Evolutionary conservation across 164 flowering plant species (phyloP).

Genomic region (Magnolia changhungtana): DNA sequence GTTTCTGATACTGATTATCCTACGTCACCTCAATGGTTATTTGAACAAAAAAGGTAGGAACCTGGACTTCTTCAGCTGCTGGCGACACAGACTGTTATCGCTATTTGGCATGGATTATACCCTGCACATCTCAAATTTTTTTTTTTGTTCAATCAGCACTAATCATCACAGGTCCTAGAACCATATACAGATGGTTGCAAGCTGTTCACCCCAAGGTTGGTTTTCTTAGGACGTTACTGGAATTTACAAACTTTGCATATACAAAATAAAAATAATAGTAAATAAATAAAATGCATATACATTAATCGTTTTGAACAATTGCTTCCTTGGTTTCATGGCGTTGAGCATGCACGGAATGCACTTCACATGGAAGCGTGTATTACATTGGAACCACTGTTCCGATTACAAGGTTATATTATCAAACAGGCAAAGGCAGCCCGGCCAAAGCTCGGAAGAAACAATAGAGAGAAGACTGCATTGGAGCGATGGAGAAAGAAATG

Average conservation of each 20-base stretch:
- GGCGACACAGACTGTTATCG: constrained; percentile 95
- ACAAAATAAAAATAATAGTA: no score
- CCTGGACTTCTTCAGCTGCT: constrained; percentile 93
- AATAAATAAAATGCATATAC: constrained; percentile 25
- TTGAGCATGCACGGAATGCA: constrained; percentile 78
- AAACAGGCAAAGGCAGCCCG: constrained; percentile 64
- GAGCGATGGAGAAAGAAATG: neutral
- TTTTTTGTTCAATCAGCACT: no score
- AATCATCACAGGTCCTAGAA: no score
- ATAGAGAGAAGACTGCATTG: constrained; percentile 25
- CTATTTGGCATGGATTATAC: constrained; percentile 80
- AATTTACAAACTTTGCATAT: constrained; percentile 46
- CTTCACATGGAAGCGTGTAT: constrained; percentile 71
- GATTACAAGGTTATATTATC: constrained; percentile 39
- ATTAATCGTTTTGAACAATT: constrained; percentile 66
- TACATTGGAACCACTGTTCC: constrained; percentile 74
- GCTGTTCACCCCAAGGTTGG: constrained; percentile 44
- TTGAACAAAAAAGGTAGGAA: constrained; percentile 66
- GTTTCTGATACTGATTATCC: no score
- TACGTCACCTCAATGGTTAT: no score
- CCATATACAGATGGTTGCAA: constrained; percentile 59
- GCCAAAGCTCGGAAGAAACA: constrained; percentile 59
- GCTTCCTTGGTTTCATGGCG: constrained; percentile 80
- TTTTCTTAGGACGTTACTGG: constrained; percentile 42
- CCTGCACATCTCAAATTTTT: no score